Evolutionary conservation across 2,329 filamentous ascomycete species (phyloP).

Genomic region (Sphaerulina musiva): DNA sequence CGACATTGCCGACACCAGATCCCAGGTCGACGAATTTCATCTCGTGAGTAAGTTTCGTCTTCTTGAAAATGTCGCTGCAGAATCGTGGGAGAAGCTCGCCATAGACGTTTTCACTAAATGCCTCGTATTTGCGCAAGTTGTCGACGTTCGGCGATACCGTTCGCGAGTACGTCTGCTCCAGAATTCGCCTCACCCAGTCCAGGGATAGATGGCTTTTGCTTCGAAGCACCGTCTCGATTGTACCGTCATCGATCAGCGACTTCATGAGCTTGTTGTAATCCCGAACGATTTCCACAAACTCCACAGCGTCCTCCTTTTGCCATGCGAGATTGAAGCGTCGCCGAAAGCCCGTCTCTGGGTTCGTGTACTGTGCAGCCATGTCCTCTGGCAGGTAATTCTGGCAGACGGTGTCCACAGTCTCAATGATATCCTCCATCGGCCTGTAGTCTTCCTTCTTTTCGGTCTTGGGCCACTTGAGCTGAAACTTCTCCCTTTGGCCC

Average conservation of each 20-base stretch:
- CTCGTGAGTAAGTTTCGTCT: slow-evolving; percentile 69
- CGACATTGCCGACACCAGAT: slow-evolving; percentile 93
- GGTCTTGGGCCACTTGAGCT: slow-evolving; percentile 62
- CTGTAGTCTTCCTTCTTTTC: slow-evolving; percentile 57
- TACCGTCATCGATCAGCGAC: slow-evolving; percentile 60
- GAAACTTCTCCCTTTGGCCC: slow-evolving; percentile 47
- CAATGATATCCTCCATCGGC: slow-evolving; percentile 55
- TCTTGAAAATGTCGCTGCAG: slow-evolving; percentile 71
- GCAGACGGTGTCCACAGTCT: slow-evolving; percentile 53
- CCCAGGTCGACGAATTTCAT: slow-evolving; percentile 92
- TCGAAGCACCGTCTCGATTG: slow-evolving; percentile 65
- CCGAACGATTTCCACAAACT: slow-evolving; percentile 65
- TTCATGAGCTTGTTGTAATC: slow-evolving; percentile 71
- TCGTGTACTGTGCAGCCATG: slow-evolving; percentile 60
- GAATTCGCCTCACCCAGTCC: slow-evolving; percentile 60
- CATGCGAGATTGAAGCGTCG: slow-evolving; percentile 70
- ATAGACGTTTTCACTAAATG: slow-evolving; percentile 88
- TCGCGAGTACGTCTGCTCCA: slow-evolving; percentile 77
- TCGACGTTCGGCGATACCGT: slow-evolving; percentile 88
- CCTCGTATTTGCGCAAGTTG: slow-evolving; percentile 74
- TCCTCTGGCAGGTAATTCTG: slow-evolving; percentile 71
- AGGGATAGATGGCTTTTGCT: slow-evolving; percentile 63
- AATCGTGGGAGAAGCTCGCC: slow-evolving; percentile 86
- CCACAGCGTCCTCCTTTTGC: slow-evolving; percentile 55
- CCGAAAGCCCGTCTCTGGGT: slow-evolving; percentile 66